phyloP scores from a whole-genome alignment of 371 early-diverging fungal genomes.

The Apophysomyces ossiformis region DNA sequence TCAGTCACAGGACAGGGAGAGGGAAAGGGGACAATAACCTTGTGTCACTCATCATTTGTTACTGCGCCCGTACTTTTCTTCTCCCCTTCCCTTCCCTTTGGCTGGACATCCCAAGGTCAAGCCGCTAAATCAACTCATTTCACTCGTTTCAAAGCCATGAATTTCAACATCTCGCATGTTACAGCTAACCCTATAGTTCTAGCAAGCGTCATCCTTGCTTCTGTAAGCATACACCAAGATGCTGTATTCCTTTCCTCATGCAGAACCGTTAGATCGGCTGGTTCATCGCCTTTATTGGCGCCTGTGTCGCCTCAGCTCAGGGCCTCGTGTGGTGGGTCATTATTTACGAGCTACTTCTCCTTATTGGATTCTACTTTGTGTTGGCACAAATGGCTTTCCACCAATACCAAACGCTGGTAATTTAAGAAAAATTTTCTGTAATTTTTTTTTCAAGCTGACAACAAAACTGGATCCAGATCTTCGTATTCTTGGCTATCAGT shows the following conservation, averaged over 20 bases:
- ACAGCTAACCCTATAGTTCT: conserved; percentile 28
- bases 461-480: conserved; percentile 3
- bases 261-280: conserved; percentile 22
- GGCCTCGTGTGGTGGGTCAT: conserved; percentile 34
- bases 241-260: background rate
- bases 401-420: conserved; percentile 26
- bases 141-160: conserved; percentile 17
- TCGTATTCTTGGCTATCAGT: conserved; percentile 15
- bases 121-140: background rate
- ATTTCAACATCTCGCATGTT: conserved; percentile 27
- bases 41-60: conserved; percentile 7
- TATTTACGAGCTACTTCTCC: conserved; percentile 22
- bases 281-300: conserved; percentile 22
- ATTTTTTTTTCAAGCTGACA: background rate
- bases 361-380: conserved; percentile 20
- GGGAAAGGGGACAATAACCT: background rate
- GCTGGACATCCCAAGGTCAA: background rate
- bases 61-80: conserved; percentile 6
- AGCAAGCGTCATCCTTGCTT: conserved; percentile 19
- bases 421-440: conserved; percentile 1
- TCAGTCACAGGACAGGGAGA: background rate
- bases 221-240: conserved; percentile 17
- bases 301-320: conserved; percentile 17
- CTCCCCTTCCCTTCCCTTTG: conserved; percentile 11
- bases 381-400: conserved; percentile 18